Percentiles rank a stretch among this genome's conserved stretches.
Conservation (phyloP, 1,284 basidiomycete genomes). For the Pisolithus thermaeus region DNA sequence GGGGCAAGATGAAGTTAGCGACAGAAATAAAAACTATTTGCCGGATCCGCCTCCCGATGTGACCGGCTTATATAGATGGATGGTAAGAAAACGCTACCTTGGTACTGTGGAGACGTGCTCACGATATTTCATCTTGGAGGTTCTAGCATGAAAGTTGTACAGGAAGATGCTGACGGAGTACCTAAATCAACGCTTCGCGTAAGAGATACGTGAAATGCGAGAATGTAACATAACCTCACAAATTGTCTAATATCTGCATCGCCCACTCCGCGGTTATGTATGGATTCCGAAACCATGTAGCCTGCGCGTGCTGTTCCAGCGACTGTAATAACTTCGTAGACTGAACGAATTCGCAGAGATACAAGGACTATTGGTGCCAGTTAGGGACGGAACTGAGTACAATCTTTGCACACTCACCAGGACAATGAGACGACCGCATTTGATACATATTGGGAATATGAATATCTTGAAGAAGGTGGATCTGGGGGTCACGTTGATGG, state of each 20-base stretch:
- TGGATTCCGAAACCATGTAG: constrained; percentile 2
- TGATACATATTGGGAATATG: background rate
- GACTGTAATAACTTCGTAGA: background rate
- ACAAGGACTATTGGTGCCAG: background rate
- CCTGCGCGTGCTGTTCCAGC: background rate
- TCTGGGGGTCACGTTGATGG: background rate
- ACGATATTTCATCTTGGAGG: background rate
- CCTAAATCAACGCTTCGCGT: background rate
- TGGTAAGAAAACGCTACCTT: background rate
- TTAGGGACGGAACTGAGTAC: background rate
- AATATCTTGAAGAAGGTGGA: background rate
- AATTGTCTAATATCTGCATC: constrained; percentile 3
- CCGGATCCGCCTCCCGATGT: background rate
- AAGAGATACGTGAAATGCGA: background rate
- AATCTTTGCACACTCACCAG: background rate
- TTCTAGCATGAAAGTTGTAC: background rate
- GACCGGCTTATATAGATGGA: background rate
- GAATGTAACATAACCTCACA: background rate
- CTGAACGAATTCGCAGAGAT: background rate
- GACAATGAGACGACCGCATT: constrained; percentile 1
- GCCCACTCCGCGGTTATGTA: constrained; percentile 4
- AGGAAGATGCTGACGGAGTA: constrained; percentile 1
- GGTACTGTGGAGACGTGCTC: background rate
- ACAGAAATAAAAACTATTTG: constrained; percentile 1
- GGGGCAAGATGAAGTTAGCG: constrained; percentile 6